phyloP scores from a whole-genome alignment of 2,329 filamentous ascomycete genomes.

The Orbilia javanica region DNA sequence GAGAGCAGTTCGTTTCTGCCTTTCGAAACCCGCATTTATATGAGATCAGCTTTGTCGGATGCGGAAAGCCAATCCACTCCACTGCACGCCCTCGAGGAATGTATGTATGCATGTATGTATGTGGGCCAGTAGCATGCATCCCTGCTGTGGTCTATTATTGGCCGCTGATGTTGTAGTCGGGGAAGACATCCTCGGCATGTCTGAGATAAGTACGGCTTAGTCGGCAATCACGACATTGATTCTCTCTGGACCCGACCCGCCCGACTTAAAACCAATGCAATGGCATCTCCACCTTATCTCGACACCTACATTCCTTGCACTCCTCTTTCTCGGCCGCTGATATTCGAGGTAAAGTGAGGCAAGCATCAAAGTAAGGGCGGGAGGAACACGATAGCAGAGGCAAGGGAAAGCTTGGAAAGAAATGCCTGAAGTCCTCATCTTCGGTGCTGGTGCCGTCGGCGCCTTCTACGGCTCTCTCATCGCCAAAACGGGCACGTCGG shows the following conservation, averaged over 20 bases:
- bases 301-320: background rate
- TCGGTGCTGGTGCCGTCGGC: slow-evolving; percentile 59
- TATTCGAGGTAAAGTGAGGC: background rate
- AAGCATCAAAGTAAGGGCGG: background rate
- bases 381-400: no score
- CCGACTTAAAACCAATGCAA: background rate
- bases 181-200: background rate
- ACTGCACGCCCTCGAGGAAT: background rate
- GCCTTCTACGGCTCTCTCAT: slow-evolving; percentile 61
- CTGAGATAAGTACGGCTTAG: background rate
- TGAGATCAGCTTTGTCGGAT: slow-evolving; percentile 14
- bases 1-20: background rate
- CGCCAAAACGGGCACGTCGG: slow-evolving; percentile 67
- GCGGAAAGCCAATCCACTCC: slow-evolving; percentile 23
- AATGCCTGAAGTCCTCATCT: slow-evolving; percentile 50
- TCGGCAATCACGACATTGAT: slow-evolving; percentile 30
- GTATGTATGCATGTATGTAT: background rate
- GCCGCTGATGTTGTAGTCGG: background rate
- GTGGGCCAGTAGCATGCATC: background rate
- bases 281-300: slow-evolving; percentile 10
- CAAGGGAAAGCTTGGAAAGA: background rate
- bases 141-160: background rate
- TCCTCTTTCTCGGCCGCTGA: background rate
- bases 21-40: background rate
- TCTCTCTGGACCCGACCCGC: background rate